Evolutionary conservation across 768 basidiomycete species (phyloP).

Genomic region (Daedalea quercina): DNA sequence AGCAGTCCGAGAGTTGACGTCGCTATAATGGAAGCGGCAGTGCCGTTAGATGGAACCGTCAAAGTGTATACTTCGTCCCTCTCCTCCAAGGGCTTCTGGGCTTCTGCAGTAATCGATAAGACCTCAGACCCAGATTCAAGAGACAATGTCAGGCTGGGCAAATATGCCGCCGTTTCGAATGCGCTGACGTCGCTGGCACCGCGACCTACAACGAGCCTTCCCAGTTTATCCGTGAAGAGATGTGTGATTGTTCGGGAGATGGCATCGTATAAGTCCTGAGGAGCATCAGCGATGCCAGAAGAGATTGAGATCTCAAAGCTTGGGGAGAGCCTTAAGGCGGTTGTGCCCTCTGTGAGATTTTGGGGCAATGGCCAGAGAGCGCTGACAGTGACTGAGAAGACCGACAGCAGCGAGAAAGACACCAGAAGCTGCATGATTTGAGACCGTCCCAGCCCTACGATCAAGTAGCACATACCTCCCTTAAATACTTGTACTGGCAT

Average conservation of each 20-base stretch:
- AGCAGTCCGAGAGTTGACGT: conserved; percentile 64
- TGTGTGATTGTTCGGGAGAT: conserved; percentile 38
- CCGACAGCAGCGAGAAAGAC: conserved; percentile 4
- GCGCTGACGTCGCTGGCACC: conserved; percentile 38
- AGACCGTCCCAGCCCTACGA: too few relatives aligned
- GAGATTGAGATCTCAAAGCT: conserved; percentile 43
- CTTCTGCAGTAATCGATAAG: conserved; percentile 45
- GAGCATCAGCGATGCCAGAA: conserved; percentile 29
- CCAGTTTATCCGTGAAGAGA: conserved; percentile 47
- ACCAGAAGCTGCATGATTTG: neutral
- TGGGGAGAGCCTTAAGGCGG: conserved; percentile 33
- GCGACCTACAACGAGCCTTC: conserved; percentile 52
- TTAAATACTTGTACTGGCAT: too few relatives aligned
- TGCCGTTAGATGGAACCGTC: conserved; percentile 46
- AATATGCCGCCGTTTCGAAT: conserved; percentile 32
- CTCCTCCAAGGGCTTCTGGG: conserved; percentile 39
- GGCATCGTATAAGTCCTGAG: conserved; percentile 52
- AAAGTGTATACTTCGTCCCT: conserved; percentile 58
- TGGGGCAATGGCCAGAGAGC: conserved; percentile 34
- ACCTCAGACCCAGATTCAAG: conserved; percentile 23
- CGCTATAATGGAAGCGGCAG: conserved; percentile 46
- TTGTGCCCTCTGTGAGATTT: conserved; percentile 21
- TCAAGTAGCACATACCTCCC: too few relatives aligned
- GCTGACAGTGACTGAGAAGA: conserved; percentile 13
- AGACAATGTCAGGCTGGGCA: conserved; percentile 39